Evolutionary conservation across 768 basidiomycete genomes (phyloP), one percentile per base, ranked within the genome.

Genomic region (Lactarius pseudohatsudake): DNA sequence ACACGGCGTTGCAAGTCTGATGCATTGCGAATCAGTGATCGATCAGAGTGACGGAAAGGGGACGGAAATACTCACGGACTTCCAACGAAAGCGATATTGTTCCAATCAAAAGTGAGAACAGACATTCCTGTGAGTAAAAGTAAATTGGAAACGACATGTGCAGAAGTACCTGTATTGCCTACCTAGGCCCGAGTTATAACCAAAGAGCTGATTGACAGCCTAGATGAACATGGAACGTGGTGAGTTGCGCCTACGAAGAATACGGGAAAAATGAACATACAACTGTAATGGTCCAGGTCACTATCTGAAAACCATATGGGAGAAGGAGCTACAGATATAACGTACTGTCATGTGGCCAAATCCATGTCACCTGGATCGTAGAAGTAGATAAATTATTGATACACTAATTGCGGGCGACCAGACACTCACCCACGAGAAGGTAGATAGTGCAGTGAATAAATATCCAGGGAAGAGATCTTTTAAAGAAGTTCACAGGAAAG

Each of bases 71-170:
- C 70, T 61, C 41, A 71, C 70, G 70, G 70, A 59, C 70, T 71
- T 20, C 70, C 70, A 18, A 69, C 69, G 60, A 63, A 71, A 40
- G 70, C 70, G 60, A 71, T 71, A 16, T 71, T 87, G 4, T 86
- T 80, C 92, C 92, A 94, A 71, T 93, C 92, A 73, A 94, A 91
- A 22, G 90, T 91, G 71, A 92, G 74, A 65, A 91, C 75, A 70
- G 87, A 87, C 89, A 92, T 92, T 38, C 76, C 75, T 70, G 28
- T 8, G 16, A 22, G 47, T 59, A 30, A 41, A 9, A 26, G 20
- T 18, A 65, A 41, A 55, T 36, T 47, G 22, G 2, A 20, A 40
- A 22, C 22, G 45, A 32, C 34, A 3, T 32, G 20, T 30, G 22
- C 1, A 9, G 20, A 34, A 56, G 20, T 20, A 1, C 16, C 11